A percentile compares a stretch with the other conserved stretches of the same genome.
Conservation (phyloP, 768 basidiomycete genomes). For the Lyophyllum semitale region DNA sequence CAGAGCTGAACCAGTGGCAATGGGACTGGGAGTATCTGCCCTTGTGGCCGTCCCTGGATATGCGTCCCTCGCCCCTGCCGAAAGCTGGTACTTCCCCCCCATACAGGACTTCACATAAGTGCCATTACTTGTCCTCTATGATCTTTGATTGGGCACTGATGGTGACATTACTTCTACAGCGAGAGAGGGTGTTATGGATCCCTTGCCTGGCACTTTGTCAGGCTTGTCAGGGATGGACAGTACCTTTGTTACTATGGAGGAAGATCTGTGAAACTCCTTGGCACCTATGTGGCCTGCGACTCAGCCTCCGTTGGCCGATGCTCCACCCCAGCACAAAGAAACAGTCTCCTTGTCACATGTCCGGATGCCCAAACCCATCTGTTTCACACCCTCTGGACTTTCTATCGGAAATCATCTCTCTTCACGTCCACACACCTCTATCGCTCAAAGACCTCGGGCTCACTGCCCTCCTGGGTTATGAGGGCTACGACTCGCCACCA, state of each 20-base stretch:
- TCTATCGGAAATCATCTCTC: slow-evolving; percentile 31
- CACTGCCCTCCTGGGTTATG: slow-evolving; percentile 4
- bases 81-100: slow-evolving; percentile 1
- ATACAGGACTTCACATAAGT: slow-evolving; percentile 22
- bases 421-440: slow-evolving; percentile 27
- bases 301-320: not conserved
- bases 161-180: not conserved
- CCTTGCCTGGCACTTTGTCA: slow-evolving; percentile 7
- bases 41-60: too few species aligned
- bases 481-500: slow-evolving; percentile 41
- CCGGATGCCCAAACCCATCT: slow-evolving; percentile 38
- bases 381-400: slow-evolving; percentile 35
- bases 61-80: slow-evolving; percentile 32
- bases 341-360: slow-evolving; percentile 31
- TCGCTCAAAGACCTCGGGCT: slow-evolving; percentile 20
- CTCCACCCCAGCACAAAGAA: slow-evolving; percentile 30
- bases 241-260: slow-evolving; percentile 24
- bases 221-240: slow-evolving; percentile 11
- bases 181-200: not conserved
- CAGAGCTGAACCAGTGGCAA: too few species aligned
- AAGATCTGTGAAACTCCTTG: slow-evolving; percentile 4
- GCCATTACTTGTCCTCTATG: not conserved
- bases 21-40: too few species aligned
- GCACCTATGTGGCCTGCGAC: not conserved
- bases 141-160: not conserved